Conservation (phyloP, 371 early-diverging fungal species). For the Fennellomyces sp. region DNA sequence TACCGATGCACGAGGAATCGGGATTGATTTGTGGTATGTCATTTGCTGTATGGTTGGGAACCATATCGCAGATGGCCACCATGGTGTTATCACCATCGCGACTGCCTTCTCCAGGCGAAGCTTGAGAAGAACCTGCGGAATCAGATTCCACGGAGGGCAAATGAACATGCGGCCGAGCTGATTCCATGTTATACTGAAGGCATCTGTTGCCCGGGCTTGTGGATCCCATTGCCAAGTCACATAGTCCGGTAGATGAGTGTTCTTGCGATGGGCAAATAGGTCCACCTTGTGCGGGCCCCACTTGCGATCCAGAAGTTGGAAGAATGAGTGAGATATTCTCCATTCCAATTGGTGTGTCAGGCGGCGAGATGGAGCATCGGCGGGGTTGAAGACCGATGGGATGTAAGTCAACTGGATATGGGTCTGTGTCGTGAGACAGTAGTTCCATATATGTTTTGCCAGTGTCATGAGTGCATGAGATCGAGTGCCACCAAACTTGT, state of each 20-base stretch:
- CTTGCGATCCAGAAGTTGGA: slow-evolving; percentile 10
- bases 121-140: background rate
- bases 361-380: slow-evolving; percentile 18
- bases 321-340: slow-evolving; percentile 11
- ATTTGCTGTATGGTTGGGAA: slow-evolving; percentile 8
- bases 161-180: background rate
- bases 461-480: slow-evolving; percentile 14
- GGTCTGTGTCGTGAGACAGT: slow-evolving; percentile 19
- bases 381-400: slow-evolving; percentile 26
- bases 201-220: slow-evolving; percentile 9
- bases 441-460: slow-evolving; percentile 17
- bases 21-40: background rate
- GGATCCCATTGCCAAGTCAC: slow-evolving; percentile 16
- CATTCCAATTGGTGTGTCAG: slow-evolving; percentile 25
- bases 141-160: slow-evolving; percentile 15
- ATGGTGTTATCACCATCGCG: slow-evolving; percentile 20
- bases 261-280: slow-evolving; percentile 10
- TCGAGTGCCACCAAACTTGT: slow-evolving; percentile 29
- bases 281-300: slow-evolving; percentile 33
- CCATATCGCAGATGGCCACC: slow-evolving; percentile 24
- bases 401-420: slow-evolving; percentile 22
- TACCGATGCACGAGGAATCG: background rate
- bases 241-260: background rate
- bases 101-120: background rate
- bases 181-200: slow-evolving; percentile 11